phyloP scores from a whole-genome alignment of 1,284 basidiomycete species.

The Ganoderma lucidum region DNA sequence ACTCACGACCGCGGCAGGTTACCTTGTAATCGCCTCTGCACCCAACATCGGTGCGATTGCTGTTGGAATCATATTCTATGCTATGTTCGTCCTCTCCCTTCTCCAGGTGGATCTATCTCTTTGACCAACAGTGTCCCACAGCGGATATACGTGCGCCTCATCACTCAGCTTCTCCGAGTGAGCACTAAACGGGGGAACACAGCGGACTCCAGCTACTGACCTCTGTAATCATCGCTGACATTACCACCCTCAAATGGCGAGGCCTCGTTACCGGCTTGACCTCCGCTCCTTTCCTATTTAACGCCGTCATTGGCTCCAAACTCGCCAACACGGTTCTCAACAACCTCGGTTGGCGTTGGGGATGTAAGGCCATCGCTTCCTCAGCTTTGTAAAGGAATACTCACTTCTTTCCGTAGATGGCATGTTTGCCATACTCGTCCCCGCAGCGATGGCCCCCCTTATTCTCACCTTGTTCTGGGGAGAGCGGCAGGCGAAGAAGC shows the following conservation, averaged over 20 bases:
- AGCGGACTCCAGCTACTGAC: slow-evolving; percentile 78
- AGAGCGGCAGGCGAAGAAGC: slow-evolving; percentile 66
- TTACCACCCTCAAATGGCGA: slow-evolving; percentile 82
- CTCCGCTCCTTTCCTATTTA: slow-evolving; percentile 74
- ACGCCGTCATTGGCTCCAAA: slow-evolving; percentile 76
- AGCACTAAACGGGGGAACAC: slow-evolving; percentile 14
- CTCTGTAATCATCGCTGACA: slow-evolving; percentile 81
- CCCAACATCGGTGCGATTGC: slow-evolving; percentile 54
- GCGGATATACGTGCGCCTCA: slow-evolving; percentile 59
- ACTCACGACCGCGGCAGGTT: slow-evolving; percentile 46
- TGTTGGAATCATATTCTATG: slow-evolving; percentile 55
- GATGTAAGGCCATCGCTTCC: slow-evolving; percentile 52
- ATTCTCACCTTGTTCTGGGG: slow-evolving; percentile 78
- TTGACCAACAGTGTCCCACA: slow-evolving; percentile 31
- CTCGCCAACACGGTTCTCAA: slow-evolving; percentile 67
- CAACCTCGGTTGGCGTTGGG: slow-evolving; percentile 76
- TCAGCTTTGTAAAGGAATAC: background rate
- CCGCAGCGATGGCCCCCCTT: slow-evolving; percentile 60
- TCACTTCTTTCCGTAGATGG: slow-evolving; percentile 53
- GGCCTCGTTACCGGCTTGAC: slow-evolving; percentile 72
- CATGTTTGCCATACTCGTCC: slow-evolving; percentile 73
- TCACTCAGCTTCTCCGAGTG: background rate
- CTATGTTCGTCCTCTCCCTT: slow-evolving; percentile 49
- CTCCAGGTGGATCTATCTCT: background rate
- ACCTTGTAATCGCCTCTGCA: slow-evolving; percentile 75